Base-by-base conservation (phyloP, 2,329 filamentous ascomycete genomes). In the Ophiocordyceps camponoti-leonardi region DNA sequence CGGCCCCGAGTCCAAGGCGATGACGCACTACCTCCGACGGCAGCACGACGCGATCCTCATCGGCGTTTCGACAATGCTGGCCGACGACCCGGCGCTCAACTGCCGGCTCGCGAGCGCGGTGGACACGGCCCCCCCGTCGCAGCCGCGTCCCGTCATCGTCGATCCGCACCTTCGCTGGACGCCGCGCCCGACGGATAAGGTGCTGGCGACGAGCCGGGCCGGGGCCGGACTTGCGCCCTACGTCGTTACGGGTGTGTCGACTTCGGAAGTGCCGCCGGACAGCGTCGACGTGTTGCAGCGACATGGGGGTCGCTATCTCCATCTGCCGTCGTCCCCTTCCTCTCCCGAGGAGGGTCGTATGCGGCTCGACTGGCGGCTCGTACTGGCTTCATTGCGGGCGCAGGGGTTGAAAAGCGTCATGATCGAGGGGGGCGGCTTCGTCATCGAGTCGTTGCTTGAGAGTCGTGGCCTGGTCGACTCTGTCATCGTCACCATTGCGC, bases 11-110 rank as follows among this genome's bases (percentile, higher is more conserved):
- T 86, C 86, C 35, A 94, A 94, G 62, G 75, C 84, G 45, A 93
- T 96, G 86, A 95, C 90, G 0, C 90, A 96, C 62, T 86, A 83
- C 59, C 74, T 96, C 26, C 84, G 90, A 54, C 80, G 81, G 13
- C 75, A 73, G 16, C 87, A 96, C 63, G 78, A 84, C 50, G 86
- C 85, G 37, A 94, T 95, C 52, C 71, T 93, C 22, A 70, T 96
- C 30, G 90, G 90, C 20, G 85, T 82, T 5, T 83, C 83, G 3
- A 96, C 90, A 1, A 84, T 86, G 8, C 67, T 86, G 23, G 82
- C 85, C 19, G 90, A 96, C 60, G 76, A 94, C 57, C 90, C 90
- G 2, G 79, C 78, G 2, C 67, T 96, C 45, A 95, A 94, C 60
- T 92, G 84, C 58, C 79, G 88, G 18, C 71, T 88, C 41, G 69